Conservation (phyloP, 2,329 filamentous ascomycete genomes). For the Orbilia blumenaviensis region DNA sequence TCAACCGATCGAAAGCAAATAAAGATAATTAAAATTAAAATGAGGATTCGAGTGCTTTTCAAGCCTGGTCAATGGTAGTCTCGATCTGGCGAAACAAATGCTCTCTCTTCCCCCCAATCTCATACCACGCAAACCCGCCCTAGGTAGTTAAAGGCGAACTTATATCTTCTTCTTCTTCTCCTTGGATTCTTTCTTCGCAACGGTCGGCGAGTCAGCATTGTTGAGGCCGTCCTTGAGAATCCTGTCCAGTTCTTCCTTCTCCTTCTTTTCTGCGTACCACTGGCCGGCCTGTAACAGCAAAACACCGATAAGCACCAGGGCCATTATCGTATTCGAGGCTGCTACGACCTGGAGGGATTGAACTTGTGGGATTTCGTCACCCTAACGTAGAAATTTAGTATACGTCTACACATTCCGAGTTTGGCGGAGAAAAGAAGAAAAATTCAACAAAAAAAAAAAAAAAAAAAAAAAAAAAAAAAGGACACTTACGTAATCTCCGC, state of each 20-base stretch:
- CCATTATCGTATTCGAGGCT: constrained; percentile 95
- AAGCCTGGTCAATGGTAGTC: neutral
- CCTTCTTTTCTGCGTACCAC: constrained; percentile 98
- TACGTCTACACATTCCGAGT: neutral
- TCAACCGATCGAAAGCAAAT: neutral
- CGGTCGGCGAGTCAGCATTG: constrained; percentile 54
- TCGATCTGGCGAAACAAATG: neutral
- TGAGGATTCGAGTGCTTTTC: neutral
- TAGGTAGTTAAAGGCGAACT: neutral
- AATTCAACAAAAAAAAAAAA: neutral
- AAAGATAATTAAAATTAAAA: too few species aligned
- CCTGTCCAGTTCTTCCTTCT: constrained; percentile 78
- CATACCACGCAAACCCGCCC: neutral
- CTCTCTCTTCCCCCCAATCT: neutral
- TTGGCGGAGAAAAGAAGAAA: neutral
- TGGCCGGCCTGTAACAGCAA: constrained; percentile 93
- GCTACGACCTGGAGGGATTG: constrained; percentile 90
- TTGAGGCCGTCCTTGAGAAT: constrained; percentile 65
- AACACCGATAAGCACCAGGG: constrained; percentile 88
- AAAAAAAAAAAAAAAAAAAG: neutral
- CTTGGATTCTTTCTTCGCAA: constrained; percentile 64
- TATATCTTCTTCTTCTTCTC: constrained; percentile 60
- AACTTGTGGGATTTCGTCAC: constrained; percentile 74
- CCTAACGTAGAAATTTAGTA: constrained; percentile 54
- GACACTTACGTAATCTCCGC: constrained; percentile 64